A percentile compares a stretch with the other conserved stretches of the same genome.
Evolutionary conservation across 1,284 basidiomycete species (phyloP).

Genomic region (Kalmanozyma brasiliensis): DNA sequence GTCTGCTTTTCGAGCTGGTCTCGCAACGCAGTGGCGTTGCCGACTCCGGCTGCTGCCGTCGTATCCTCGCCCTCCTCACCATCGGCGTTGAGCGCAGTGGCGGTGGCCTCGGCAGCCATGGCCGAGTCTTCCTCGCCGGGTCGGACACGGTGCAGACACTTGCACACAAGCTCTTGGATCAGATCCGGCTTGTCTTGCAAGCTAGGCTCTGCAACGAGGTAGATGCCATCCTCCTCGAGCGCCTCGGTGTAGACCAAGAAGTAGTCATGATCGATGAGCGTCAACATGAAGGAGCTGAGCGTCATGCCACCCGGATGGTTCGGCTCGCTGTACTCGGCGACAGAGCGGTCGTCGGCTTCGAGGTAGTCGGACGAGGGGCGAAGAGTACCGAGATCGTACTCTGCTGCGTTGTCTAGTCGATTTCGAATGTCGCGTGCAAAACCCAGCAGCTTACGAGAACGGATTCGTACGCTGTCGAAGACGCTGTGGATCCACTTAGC

Average conservation of each 20-base stretch:
- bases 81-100: constrained; percentile 35
- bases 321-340: constrained; percentile 19
- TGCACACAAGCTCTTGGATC: constrained; percentile 83
- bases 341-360: constrained; percentile 31
- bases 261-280: constrained; percentile 86
- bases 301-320: constrained; percentile 66
- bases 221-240: constrained; percentile 91
- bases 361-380: constrained; percentile 43
- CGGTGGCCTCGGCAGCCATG: constrained; percentile 37
- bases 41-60: constrained; percentile 9
- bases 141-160: constrained; percentile 73
- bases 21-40: constrained; percentile 26
- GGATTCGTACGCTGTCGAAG: constrained; percentile 88
- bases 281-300: constrained; percentile 82
- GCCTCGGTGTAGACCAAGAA: constrained; percentile 92
- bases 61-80: constrained; percentile 42
- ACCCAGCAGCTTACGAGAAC: constrained; percentile 92
- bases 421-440: constrained; percentile 74
- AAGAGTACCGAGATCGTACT: constrained; percentile 82
- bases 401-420: constrained; percentile 93
- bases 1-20: constrained; percentile 45
- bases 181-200: constrained; percentile 83
- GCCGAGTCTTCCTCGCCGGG: constrained; percentile 47
- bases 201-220: constrained; percentile 86
- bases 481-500: constrained; percentile 91